Base-by-base conservation (phyloP, 1,139 yeast species). In the Taphrina betulina region DNA sequence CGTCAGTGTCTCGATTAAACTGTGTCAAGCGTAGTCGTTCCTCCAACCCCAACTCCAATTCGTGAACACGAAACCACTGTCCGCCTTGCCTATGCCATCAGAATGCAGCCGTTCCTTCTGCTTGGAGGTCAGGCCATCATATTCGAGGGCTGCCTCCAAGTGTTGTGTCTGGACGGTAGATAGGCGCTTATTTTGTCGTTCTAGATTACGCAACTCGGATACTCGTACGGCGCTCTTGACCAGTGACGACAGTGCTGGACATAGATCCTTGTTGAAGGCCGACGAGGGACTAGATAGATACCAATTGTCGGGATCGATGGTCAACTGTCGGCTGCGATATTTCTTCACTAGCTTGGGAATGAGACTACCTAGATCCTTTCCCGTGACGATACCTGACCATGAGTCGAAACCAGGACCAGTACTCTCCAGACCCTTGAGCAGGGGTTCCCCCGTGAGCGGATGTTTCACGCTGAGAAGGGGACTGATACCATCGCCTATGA, bases 41-140 rank as follows among this genome's bases (percentile, higher is more conserved):
- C 54, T 29, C 54, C 54, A 50, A 8, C 54, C 54, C 54, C 54
- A 50, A 17, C 54, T 50, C 54, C 54, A 50, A 29, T 50, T 41
- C 20, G 40, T 38, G 43, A 50, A 20, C 19, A 38, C 41, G 17
- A 50, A 40, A 5, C 54, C 54, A 34, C 46, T 31, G 16, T 50
- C 46, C 14, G 38, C 40, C 33, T 38, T 40, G 34, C 54, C 54
- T 12, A 50, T 50, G 17, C 54, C 54, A 14, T 50, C 54, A 3
- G 40, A 16, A 31, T 50, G 38, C 41, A 50, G 17, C 17, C 54
- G 40, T 33, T 50, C 54, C 40, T 40, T 50, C 41, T 50, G 54
- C 34, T 34, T 38, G 22, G 35, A 16, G 19, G 45, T 50, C 26
- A 50, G n/a, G 12, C 54, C 54, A 17, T 50, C 54, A 20, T 40